phyloP scores from a whole-genome alignment of 2,329 filamentous ascomycete genomes.

The Metarhizium sp. region DNA sequence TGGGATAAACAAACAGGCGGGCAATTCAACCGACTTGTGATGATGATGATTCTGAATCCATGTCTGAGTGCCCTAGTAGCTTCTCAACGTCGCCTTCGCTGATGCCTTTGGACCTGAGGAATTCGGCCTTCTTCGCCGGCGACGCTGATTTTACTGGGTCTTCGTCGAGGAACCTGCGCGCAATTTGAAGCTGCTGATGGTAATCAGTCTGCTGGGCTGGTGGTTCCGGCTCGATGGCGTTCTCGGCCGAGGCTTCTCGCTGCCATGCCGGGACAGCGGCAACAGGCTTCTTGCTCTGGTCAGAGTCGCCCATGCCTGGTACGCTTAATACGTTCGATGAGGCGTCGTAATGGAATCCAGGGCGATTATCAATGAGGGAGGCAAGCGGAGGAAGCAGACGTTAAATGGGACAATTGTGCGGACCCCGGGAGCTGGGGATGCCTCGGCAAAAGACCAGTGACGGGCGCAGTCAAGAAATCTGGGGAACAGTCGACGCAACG shows the following conservation, averaged over 20 bases:
- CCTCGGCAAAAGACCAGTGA: not conserved
- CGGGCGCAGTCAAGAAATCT: too few species aligned
- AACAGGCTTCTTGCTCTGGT: slow-evolving; percentile 14
- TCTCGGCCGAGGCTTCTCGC: slow-evolving; percentile 11
- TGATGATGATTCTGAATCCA: slow-evolving; percentile 6
- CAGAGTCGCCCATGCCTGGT: slow-evolving; percentile 23
- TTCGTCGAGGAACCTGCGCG: slow-evolving; percentile 67
- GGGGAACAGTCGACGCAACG: too few species aligned
- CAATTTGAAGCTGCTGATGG: slow-evolving; percentile 45
- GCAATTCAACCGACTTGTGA: slow-evolving; percentile 10
- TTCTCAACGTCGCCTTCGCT: slow-evolving; percentile 55
- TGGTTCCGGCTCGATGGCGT: slow-evolving; percentile 8
- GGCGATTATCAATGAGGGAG: too few species aligned
- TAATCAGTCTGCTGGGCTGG: slow-evolving; percentile 8
- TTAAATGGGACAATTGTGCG: too few species aligned
- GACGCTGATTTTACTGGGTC: slow-evolving; percentile 60
- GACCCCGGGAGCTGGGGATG: not conserved
- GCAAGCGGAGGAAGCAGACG: not conserved
- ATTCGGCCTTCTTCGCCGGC: slow-evolving; percentile 63
- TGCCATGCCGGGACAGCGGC: slow-evolving; percentile 24
- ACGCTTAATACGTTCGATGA: not conserved
- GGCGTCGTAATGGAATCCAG: not conserved
- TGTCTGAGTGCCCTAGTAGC: slow-evolving; percentile 39
- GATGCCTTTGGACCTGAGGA: slow-evolving; percentile 71
- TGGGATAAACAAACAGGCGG: slow-evolving; percentile 2